Conservation (phyloP, 768 basidiomycete genomes). For the Auricularia auricula-judae region DNA sequence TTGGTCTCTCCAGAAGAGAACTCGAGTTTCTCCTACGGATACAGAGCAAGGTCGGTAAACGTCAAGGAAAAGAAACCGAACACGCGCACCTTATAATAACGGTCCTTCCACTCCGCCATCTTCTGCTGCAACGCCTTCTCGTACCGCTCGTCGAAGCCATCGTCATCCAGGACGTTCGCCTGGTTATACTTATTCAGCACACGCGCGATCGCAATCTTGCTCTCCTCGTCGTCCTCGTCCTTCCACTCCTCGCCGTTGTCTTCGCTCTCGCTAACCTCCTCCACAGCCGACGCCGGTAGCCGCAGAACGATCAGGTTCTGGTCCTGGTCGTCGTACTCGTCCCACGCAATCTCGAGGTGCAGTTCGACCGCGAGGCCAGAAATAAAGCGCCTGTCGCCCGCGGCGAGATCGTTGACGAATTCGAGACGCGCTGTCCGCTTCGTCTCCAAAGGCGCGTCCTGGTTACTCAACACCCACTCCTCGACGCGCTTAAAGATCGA, state of each 20-base stretch:
- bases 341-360: slow-evolving; percentile 77
- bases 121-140: slow-evolving; percentile 65
- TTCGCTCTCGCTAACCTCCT: slow-evolving; percentile 13
- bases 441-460: slow-evolving; percentile 23
- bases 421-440: slow-evolving; percentile 34
- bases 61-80: too few species aligned
- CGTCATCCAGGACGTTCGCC: slow-evolving; percentile 64
- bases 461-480: slow-evolving; percentile 49
- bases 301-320: slow-evolving; percentile 62
- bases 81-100: slow-evolving; percentile 68
- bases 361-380: slow-evolving; percentile 63
- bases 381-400: slow-evolving; percentile 74
- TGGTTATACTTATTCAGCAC: slow-evolving; percentile 83
- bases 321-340: slow-evolving; percentile 81
- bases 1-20: slow-evolving; percentile 53
- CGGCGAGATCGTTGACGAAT: slow-evolving; percentile 70
- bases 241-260: slow-evolving; percentile 26
- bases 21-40: slow-evolving; percentile 67
- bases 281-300: slow-evolving; percentile 34
- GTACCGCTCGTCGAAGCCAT: slow-evolving; percentile 69
- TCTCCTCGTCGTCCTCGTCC: slow-evolving; percentile 60
- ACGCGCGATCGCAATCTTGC: slow-evolving; percentile 59
- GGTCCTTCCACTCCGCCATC: slow-evolving; percentile 87
- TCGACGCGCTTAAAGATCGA: slow-evolving; percentile 72
- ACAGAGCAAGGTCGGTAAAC: too few species aligned